A percentile compares a stretch with the other conserved stretches of the same genome.
Evolutionary conservation across 805 yeast genomes (phyloP).

Genomic region (Candida manassasensis): DNA sequence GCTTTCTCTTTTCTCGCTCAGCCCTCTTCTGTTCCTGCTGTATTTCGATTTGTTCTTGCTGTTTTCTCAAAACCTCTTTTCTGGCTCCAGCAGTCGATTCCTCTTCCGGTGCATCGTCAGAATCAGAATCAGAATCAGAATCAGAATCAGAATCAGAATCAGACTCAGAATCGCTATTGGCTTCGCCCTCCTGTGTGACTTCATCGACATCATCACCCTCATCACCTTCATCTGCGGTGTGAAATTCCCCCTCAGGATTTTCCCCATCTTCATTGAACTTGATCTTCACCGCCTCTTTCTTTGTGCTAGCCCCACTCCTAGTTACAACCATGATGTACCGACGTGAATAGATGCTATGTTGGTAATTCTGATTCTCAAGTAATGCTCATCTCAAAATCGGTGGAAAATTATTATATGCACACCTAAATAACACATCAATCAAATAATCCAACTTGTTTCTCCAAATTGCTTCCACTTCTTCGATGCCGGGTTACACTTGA

Average conservation of each 20-base stretch:
- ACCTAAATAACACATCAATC: constrained; percentile 7
- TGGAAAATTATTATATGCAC: constrained; percentile 3
- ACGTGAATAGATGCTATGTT: neutral
- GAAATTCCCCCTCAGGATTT: constrained; percentile 9
- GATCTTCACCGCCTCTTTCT: constrained; percentile 22
- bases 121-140: constrained; percentile 16
- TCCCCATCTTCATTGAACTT: constrained; percentile 29
- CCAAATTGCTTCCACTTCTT: constrained; percentile 34
- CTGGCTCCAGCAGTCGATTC: constrained; percentile 31
- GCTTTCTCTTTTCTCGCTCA: constrained; percentile 34
- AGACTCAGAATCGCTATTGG: constrained; percentile 12
- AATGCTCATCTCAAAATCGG: constrained; percentile 7
- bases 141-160: constrained; percentile 16
- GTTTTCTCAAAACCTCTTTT: constrained; percentile 21
- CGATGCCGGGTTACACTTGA: constrained; percentile 22
- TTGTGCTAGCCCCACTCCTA: constrained; percentile 19
- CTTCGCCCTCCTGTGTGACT: too few relatives aligned
- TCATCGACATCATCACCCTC: too few relatives aligned
- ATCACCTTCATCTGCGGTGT: constrained; percentile 15
- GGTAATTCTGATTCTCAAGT: neutral
- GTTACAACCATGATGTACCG: constrained; percentile 22
- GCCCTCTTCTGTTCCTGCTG: constrained; percentile 21
- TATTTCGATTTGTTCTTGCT: constrained; percentile 17
- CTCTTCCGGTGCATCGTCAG: constrained; percentile 41
- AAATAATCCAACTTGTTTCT: constrained; percentile 21